phyloP scores from a whole-genome alignment of 495 filamentous ascomycete genomes.

The Lentithecium fluviatile region DNA sequence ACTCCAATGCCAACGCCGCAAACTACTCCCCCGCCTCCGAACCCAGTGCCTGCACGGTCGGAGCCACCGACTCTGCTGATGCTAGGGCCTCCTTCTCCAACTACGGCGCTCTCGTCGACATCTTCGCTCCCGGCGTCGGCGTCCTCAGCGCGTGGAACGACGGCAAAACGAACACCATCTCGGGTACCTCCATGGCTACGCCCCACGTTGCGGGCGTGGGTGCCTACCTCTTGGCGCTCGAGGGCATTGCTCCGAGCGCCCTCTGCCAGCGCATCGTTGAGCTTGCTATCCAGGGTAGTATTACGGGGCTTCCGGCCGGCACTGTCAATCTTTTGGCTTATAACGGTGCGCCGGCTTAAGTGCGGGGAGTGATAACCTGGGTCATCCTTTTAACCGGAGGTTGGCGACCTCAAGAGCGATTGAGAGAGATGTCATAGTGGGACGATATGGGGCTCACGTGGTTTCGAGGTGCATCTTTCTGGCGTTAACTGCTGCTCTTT shows the following conservation, averaged over 20 bases:
- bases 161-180: conserved; percentile 49
- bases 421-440: too few species aligned
- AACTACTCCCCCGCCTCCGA: conserved; percentile 37
- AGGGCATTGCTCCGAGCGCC: background rate
- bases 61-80: conserved; percentile 42
- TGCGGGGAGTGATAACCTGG: too few species aligned
- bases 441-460: too few species aligned
- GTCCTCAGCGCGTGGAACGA: conserved; percentile 39
- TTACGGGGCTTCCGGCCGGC: too few species aligned
- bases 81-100: conserved; percentile 42
- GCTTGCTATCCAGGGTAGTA: too few species aligned
- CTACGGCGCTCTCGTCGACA: conserved; percentile 41
- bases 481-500: too few species aligned
- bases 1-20: conserved; percentile 24
- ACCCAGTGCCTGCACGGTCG: conserved; percentile 44
- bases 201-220: conserved; percentile 61
- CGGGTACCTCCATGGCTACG: conserved; percentile 63
- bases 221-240: conserved; percentile 28
- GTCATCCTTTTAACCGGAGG: too few species aligned
- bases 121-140: conserved; percentile 45
- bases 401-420: too few species aligned
- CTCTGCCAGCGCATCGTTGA: too few species aligned
- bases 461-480: too few species aligned
- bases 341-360: too few species aligned
- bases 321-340: too few species aligned